Percentiles rank a stretch among this genome's conserved stretches.
These are phyloP conservation scores for Pedinophyceae sp. DNA, from an alignment of 139 green algal species.

Conservation along the genomic window DNA sequence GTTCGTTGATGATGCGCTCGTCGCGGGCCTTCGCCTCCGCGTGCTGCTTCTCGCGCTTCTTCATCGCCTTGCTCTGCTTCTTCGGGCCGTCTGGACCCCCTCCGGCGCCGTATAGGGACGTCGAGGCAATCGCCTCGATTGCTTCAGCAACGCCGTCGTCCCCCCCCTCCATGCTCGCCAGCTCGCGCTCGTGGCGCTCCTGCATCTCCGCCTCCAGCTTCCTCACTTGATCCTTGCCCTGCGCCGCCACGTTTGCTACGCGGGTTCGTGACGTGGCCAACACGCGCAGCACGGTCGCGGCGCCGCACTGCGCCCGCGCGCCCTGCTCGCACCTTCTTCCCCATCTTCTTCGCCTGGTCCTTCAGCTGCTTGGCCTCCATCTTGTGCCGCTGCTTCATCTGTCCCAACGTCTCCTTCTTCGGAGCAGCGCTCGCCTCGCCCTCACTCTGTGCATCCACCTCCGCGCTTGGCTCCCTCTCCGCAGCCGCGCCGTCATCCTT, in stretches of 20 bases:
- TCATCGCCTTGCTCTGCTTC: conserved; percentile 49
- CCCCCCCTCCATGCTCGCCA: conserved; percentile 33
- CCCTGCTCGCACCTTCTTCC: conserved; percentile 67
- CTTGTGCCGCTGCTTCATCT: conserved; percentile 65
- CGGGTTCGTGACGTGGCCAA: no score
- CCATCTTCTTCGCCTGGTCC: conserved; percentile 42
- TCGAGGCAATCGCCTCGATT: conserved; percentile 9
- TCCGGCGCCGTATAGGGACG: background rate
- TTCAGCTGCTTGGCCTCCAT: conserved; percentile 57
- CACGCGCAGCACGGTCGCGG: background rate
- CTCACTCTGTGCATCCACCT: no score
- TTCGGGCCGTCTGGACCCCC: conserved; percentile 3
- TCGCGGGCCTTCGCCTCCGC: conserved; percentile 52
- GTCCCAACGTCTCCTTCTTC: conserved; percentile 38
- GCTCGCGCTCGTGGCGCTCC: conserved; percentile 35
- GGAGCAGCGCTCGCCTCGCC: no score
- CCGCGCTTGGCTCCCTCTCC: background rate
- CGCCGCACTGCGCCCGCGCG: conserved; percentile 7
- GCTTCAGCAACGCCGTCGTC: conserved; percentile 4
- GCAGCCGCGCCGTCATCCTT: background rate
- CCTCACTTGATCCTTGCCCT: conserved; percentile 46
- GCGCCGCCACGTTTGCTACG: no score
- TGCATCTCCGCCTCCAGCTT: conserved; percentile 35
- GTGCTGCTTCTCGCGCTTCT: conserved; percentile 24
- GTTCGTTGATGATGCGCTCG: conserved; percentile 60